These are phyloP conservation scores for Elsinoe arachidis DNA, from an alignment of 2,329 filamentous ascomycete genomes.

Conservation along the genomic window DNA sequence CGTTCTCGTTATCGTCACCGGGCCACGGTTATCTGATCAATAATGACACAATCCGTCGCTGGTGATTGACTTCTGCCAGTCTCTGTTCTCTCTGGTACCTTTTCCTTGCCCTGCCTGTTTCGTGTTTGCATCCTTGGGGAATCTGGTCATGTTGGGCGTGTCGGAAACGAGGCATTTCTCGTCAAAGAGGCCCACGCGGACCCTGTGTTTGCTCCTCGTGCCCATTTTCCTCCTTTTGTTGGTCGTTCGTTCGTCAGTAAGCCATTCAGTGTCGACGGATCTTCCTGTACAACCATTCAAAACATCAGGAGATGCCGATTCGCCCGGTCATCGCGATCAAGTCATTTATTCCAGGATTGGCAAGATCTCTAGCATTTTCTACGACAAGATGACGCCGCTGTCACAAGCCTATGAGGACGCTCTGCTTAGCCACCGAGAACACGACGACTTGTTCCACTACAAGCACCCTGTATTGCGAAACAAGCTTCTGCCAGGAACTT, in stretches of 20 bases:
- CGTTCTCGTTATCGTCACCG: too few species aligned
- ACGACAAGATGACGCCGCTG: not conserved
- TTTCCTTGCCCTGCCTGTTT: not conserved
- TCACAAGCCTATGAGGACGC: conserved; percentile 3
- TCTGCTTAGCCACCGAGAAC: conserved; percentile 1
- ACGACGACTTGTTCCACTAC: not conserved
- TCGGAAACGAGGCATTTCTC: not conserved
- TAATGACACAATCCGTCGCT: too few species aligned
- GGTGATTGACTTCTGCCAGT: not conserved
- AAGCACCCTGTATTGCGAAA: not conserved
- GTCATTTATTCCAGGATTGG: not conserved
- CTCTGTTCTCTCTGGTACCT: not conserved
- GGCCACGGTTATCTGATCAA: too few species aligned
- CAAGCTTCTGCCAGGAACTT: not conserved
- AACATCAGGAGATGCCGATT: not conserved
- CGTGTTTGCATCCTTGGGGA: not conserved
- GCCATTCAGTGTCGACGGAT: not conserved
- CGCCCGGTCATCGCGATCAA: not conserved
- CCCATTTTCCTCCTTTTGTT: not conserved
- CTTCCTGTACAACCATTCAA: not conserved
- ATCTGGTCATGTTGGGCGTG: not conserved
- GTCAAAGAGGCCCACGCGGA: not conserved
- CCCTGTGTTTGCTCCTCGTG: not conserved
- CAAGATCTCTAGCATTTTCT: conserved; percentile 5
- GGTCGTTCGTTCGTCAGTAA: not conserved